These are phyloP conservation scores for Taiozyma sp. DNA, from an alignment of 1,139 yeast species.

Conservation along the genomic window DNA sequence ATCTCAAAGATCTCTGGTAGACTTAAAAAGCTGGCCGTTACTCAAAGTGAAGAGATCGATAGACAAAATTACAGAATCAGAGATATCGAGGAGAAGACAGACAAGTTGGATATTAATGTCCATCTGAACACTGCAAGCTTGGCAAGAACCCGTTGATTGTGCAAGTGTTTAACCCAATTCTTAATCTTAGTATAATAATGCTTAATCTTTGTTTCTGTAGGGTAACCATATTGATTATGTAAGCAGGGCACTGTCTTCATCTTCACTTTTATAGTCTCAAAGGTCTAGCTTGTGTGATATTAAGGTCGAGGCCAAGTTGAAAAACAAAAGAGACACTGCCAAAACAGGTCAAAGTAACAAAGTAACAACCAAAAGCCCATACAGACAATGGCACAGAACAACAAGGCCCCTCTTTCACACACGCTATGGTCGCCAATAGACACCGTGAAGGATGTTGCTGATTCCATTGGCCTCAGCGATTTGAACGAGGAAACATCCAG, in stretches of 20 bases:
- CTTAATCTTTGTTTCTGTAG: background rate
- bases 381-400: constrained; percentile 5
- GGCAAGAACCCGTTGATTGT: constrained; percentile 11
- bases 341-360: background rate
- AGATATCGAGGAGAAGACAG: constrained; percentile 46
- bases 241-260: background rate
- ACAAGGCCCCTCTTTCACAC: constrained; percentile 46
- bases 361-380: background rate
- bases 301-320: background rate
- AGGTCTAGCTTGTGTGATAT: no score
- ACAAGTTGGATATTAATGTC: constrained; percentile 45
- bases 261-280: no score
- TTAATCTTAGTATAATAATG: background rate
- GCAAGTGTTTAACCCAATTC: background rate
- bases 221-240: background rate
- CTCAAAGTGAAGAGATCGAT: constrained; percentile 49
- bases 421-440: constrained; percentile 98
- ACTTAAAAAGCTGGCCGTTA: constrained; percentile 43
- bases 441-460: constrained; percentile 95
- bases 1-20: constrained; percentile 42
- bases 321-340: background rate
- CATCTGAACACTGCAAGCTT: constrained; percentile 40
- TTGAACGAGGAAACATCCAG: constrained; percentile 91
- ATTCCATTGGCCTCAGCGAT: constrained; percentile 71
- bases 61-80: constrained; percentile 47